Evolutionary conservation across 148 eudicot species (phyloP).

Genomic region (Rheum nobile): DNA sequence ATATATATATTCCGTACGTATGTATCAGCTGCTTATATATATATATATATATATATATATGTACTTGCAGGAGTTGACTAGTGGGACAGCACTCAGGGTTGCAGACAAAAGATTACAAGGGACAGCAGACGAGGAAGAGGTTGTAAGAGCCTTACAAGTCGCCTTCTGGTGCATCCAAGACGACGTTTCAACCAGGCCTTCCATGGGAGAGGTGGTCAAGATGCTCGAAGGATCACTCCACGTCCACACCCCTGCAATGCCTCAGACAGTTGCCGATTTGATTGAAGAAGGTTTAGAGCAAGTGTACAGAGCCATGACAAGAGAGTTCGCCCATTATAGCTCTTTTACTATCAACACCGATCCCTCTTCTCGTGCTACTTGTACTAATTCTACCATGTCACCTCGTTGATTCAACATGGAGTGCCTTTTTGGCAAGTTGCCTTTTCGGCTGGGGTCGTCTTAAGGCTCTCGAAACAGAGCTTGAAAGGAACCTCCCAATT

Average conservation of each 20-base stretch:
- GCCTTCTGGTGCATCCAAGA: slow-evolving; percentile 97
- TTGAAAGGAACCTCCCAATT: not conserved
- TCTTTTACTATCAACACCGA: slow-evolving; percentile 46
- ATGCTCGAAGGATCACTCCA: slow-evolving; percentile 78
- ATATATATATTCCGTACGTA: too few species aligned
- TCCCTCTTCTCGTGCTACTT: slow-evolving; percentile 70
- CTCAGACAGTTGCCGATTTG: slow-evolving; percentile 72
- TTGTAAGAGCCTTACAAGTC: slow-evolving; percentile 49
- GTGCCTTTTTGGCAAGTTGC: not conserved
- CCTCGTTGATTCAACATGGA: slow-evolving; percentile 38
- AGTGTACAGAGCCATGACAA: slow-evolving; percentile 82
- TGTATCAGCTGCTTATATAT: too few species aligned
- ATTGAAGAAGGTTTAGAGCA: slow-evolving; percentile 89
- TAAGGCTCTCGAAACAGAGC: not conserved
- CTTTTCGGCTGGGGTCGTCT: not conserved
- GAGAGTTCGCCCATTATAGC: slow-evolving; percentile 57
- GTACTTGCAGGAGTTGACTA: slow-evolving; percentile 39
- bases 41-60: not conserved
- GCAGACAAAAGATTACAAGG: slow-evolving; percentile 66
- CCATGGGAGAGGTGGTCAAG: slow-evolving; percentile 94
- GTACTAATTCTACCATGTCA: slow-evolving; percentile 85
- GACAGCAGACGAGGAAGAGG: slow-evolving; percentile 49
- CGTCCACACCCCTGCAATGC: slow-evolving; percentile 70
- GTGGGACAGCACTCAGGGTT: slow-evolving; percentile 43
- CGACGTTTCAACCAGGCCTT: slow-evolving; percentile 63